Percentiles rank a stretch among this genome's conserved stretches.
These are phyloP conservation scores for Globisporangium perplexum DNA, from an alignment of 352 stramenopile genomes.

Conservation along the genomic window DNA sequence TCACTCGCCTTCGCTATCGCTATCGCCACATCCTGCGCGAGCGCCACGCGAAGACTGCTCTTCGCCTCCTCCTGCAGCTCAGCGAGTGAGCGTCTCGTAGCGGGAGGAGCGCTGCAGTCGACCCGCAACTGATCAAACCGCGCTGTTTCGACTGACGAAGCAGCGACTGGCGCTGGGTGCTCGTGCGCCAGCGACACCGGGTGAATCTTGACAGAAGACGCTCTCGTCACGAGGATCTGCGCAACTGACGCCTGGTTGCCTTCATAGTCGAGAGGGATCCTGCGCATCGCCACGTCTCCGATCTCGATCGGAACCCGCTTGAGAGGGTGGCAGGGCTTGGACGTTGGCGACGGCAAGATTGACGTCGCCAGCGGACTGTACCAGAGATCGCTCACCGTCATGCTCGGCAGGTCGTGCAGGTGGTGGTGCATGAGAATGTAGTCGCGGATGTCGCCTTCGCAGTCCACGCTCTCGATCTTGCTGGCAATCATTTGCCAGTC, in stretches of 20 bases:
- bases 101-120: conserved; percentile 6
- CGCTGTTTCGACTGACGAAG: neutral
- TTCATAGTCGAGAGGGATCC: conserved; percentile 52
- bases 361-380: conserved; percentile 25
- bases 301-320: conserved; percentile 56
- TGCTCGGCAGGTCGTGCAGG: conserved; percentile 24
- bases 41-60: conserved; percentile 20
- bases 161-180: neutral
- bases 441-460: conserved; percentile 58
- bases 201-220: neutral
- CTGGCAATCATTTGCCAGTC: conserved; percentile 78
- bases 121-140: conserved; percentile 14
- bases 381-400: conserved; percentile 72
- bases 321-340: conserved; percentile 39
- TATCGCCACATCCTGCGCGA: conserved; percentile 36
- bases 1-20: conserved; percentile 30
- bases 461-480: conserved; percentile 68
- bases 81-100: neutral
- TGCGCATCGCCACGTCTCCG: conserved; percentile 50
- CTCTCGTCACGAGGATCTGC: conserved; percentile 32
- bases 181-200: neutral
- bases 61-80: conserved; percentile 10
- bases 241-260: conserved; percentile 48
- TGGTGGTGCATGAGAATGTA: conserved; percentile 55
- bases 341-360: conserved; percentile 31